Evolutionary conservation across 352 stramenopile species (phyloP), one percentile per base, ranked within the genome.

Genomic region (Aphanomyces euteiches): DNA sequence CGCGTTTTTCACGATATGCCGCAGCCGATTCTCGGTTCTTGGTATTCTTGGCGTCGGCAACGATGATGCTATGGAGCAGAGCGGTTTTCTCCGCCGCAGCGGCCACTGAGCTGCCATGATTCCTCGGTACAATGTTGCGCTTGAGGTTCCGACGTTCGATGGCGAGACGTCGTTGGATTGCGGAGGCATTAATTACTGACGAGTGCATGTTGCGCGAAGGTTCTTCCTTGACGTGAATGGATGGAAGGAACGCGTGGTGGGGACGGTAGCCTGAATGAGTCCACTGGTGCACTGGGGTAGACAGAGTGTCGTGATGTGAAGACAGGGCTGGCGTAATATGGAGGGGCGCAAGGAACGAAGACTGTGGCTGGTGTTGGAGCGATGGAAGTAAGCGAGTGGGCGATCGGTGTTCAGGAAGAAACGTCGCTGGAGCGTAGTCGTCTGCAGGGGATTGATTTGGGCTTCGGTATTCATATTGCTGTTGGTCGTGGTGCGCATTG

Each of bases 141-240:
- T 56, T 54, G 38, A 50, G 17, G 41, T 67, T 67, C 41, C 59
- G 59, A 8, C 59, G 59, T 45, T 67, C 59, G 43, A 67, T 67
- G 40, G 59, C 59, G 13, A 67, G 41, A 34, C 59, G 59, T 17
- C 59, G 59, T 19, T 50, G 59, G 17, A 67, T 50, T 17, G 59
- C 43, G 7, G 59, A 48, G 5, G 59, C 43, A 45, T 67, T 56
- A 13, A 67, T 67, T 5, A 50, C 41, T 41, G 7, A 40, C n/a
- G 54, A 10, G 34, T 40, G 36, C 15, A 40, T 7, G 54, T 37
- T 61, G 54, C 15, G 36, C 54, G 8, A 19, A 6, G 54, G 21
- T 37, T 61, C 54, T 37, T 61, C 54, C 54, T 61, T 61, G 50
- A 58, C n/a, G 50, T 58, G 50, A 37, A 61, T 61, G 17, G 54